Evolutionary conservation across 495 filamentous ascomycete genomes (phyloP).

Genomic region (Sordaria brevicollis): DNA sequence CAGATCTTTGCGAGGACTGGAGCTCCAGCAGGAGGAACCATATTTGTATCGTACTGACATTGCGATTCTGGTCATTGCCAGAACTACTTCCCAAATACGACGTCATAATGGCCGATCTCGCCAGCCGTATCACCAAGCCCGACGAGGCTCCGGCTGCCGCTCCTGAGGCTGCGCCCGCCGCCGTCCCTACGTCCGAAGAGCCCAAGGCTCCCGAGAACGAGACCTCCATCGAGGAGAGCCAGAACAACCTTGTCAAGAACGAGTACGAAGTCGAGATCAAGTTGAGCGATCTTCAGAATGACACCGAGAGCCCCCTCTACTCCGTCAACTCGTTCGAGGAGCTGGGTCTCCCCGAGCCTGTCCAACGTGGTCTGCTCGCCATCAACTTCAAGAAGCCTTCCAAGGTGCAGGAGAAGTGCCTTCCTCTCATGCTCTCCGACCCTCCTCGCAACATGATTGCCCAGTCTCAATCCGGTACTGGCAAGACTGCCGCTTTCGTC

Average conservation of each 20-base stretch:
- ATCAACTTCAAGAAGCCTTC: constrained; percentile 93
- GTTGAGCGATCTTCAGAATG: constrained; percentile 76
- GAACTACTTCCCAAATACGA: not conserved
- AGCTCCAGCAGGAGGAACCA: not conserved
- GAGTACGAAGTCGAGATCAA: constrained; percentile 80
- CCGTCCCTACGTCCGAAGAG: constrained; percentile 41
- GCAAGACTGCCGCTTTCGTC: constrained; percentile 95
- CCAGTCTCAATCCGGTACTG: constrained; percentile 96
- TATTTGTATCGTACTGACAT: not conserved
- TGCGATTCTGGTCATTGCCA: not conserved
- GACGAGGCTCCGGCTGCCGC: constrained; percentile 17
- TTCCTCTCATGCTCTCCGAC: constrained; percentile 75
- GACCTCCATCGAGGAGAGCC: not conserved
- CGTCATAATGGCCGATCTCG: constrained; percentile 42
- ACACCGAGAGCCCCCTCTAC: constrained; percentile 77
- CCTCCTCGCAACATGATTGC: constrained; percentile 89
- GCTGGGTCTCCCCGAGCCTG: constrained; percentile 53
- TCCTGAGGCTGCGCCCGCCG: constrained; percentile 25
- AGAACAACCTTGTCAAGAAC: constrained; percentile 52
- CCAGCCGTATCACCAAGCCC: constrained; percentile 48
- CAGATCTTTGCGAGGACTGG: not conserved
- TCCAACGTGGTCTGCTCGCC: constrained; percentile 51
- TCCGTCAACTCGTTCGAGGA: constrained; percentile 80
- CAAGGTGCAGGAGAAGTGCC: constrained; percentile 89
- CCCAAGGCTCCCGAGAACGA: constrained; percentile 15